Base-by-base conservation (phyloP, 1,284 basidiomycete genomes). In the Austroboletus niveus region DNA sequence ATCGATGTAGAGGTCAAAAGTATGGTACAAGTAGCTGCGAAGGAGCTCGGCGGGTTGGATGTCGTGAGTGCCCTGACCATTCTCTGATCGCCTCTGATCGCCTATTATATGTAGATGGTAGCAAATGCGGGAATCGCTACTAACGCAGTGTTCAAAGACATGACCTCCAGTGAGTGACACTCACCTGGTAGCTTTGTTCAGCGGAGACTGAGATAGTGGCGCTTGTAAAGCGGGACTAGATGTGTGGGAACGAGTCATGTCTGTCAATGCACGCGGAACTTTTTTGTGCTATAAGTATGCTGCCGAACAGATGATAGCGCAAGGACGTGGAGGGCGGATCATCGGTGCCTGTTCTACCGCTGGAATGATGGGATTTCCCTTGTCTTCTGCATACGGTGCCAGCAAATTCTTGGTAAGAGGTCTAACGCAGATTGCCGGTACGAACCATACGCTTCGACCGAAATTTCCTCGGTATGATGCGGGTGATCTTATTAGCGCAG, bases 281-380 rank as follows among this genome's bases (percentile, higher is more conserved):
- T 58, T 70, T 32, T 52, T 64, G 22, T 72, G 64, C 58, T 72
- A 70, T 49, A 68, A 68, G 53, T 60, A 69, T 12, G 71, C 69
- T 4, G 72, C 69, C 12, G 42, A 44, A 8, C 65, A 68, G 34
- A 69, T 73, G 69, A 62, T 73, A 46, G 52, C 53, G 47, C 71
- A 73, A 59, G 72, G 70, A 34, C 59, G 57, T 17, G 72, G 73
- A 3, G 74, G 74, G 6, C 54, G 70, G 8, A 66, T 75, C 20
- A 68, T 76, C 12, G 72, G 68, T 4, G 64, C 67, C 12, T 64
- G 60, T 15, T 70, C 68, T 7, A 0, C 58, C 5, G 48, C 53
- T 4, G 66, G 68, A 14, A 62, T 61, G 44, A 0, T 50, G 10
- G 58, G 60, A 35, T 11, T 20, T 1, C 45, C 53, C 2, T 34